phyloP scores from a whole-genome alignment of 805 yeast genomes.

The Starmerella scarabaei region DNA sequence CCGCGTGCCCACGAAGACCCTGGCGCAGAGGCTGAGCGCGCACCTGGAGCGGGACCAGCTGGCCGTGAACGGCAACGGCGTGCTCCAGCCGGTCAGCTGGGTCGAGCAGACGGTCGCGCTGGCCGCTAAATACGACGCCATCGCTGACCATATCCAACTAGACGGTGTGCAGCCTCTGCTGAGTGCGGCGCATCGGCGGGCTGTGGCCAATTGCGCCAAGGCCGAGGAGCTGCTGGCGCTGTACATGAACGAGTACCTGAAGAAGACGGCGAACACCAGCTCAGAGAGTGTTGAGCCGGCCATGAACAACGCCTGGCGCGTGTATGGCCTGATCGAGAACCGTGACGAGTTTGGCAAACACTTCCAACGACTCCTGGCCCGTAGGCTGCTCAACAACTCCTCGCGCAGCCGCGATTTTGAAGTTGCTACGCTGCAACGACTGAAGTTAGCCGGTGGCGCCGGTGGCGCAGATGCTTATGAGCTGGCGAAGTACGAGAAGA shows the following conservation, averaged over 20 bases:
- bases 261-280: slow-evolving; percentile 51
- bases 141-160: slow-evolving; percentile 1
- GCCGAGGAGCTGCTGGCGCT: slow-evolving; percentile 14
- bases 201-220: background rate
- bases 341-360: slow-evolving; percentile 87
- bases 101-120: slow-evolving; percentile 2
- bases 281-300: slow-evolving; percentile 46
- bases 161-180: background rate
- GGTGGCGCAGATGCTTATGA: too few species aligned
- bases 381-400: slow-evolving; percentile 73
- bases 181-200: background rate
- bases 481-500: slow-evolving; percentile 56
- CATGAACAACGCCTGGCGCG: slow-evolving; percentile 67
- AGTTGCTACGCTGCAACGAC: slow-evolving; percentile 30
- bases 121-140: slow-evolving; percentile 2
- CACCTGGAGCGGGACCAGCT: slow-evolving; percentile 2
- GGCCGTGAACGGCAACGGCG: background rate
- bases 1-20: slow-evolving; percentile 4
- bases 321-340: slow-evolving; percentile 78
- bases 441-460: slow-evolving; percentile 5
- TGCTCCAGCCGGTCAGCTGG: slow-evolving; percentile 6
- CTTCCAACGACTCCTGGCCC: slow-evolving; percentile 79
- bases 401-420: slow-evolving; percentile 75
- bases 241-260: slow-evolving; percentile 70
- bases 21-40: slow-evolving; percentile 5